A percentile compares a stretch with the other conserved stretches of the same genome.
These are phyloP conservation scores for Darksidea phi DNA, from an alignment of 495 filamentous ascomycete genomes.

Conservation along the genomic window DNA sequence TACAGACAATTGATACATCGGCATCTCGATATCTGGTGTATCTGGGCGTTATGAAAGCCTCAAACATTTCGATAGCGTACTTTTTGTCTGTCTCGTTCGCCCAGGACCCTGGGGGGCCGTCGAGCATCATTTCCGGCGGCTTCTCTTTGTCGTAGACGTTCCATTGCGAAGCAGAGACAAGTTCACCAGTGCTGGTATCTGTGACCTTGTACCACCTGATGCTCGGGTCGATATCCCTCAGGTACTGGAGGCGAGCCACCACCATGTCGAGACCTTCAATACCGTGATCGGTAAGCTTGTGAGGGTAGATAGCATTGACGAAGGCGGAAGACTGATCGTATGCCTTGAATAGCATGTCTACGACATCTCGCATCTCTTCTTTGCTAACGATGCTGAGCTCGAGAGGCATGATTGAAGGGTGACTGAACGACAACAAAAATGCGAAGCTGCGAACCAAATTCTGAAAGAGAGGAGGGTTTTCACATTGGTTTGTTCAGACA, in stretches of 20 bases:
- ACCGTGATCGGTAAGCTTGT: constrained; percentile 3
- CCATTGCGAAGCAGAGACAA: background rate
- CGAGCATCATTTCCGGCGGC: background rate
- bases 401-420: background rate
- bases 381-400: background rate
- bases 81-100: constrained; percentile 6
- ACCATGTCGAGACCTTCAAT: background rate
- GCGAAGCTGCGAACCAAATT: background rate
- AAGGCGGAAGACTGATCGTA: background rate
- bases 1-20: constrained; percentile 7
- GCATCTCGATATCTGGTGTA: background rate
- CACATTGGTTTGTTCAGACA: background rate
- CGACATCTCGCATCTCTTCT: constrained; percentile 3
- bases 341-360: background rate
- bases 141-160: constrained; percentile 1
- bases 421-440: background rate
- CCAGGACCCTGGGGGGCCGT: constrained; percentile 18
- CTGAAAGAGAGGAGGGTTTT: background rate
- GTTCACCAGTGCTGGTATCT: background rate
- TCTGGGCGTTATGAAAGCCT: background rate
- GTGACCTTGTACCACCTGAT: constrained; percentile 3
- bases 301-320: constrained; percentile 10
- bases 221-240: background rate
- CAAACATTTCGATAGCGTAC: constrained; percentile 7
- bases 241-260: constrained; percentile 1